Base-by-base conservation (phyloP, 2,329 filamentous ascomycete species). In the Thielaviopsis musarum region DNA sequence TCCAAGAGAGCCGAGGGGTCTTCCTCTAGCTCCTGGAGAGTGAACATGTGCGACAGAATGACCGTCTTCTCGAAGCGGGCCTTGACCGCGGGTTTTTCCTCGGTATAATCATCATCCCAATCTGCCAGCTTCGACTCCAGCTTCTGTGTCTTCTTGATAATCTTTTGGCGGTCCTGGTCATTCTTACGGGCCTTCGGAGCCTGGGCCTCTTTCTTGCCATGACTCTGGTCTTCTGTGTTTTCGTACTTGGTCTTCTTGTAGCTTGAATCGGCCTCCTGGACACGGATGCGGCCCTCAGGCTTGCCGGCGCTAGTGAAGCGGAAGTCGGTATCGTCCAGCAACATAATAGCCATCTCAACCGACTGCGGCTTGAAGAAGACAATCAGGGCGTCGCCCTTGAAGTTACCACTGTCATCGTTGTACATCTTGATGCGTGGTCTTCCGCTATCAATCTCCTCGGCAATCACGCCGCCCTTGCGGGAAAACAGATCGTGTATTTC, bases 361-460 rank as follows among this genome's bases (percentile, higher is more conserved):
- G 88, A 94, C 68, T 95, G 90, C 0, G 90, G 87, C 66, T 93
- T 88, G 78, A 95, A 96, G 73, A 94, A 98, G 41, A 97, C 88
- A 59, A 98, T 77, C 34, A 98, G 77, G 2, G 88, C 91, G 68
- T 97, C 91, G 62, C 93, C 93, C 69, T 96, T 97, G 77, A 95
- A 95, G 17, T 82, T 80, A 21, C 90, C 93, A 1, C 84, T 73
- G 1, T 86, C 82, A 68, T 96, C 84, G 21, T 77, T 82, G 72
- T 98, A 98, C 70, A 98, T 82, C 73, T 95, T 97, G 72, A 98
- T 91, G 45, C 93, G 85, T 52, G 89, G 88, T 53, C 83, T 81
- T 60, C 88, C 87, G 66, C 84, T 90, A 67, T 96, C 91, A 64
- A 95, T 91, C 71, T 95, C 88, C 71, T 97, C 91, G 55, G 91